A percentile compares a stretch with the other conserved stretches of the same genome.
phyloP scores from a whole-genome alignment of 2,329 filamentous ascomycete genomes.

The Scedosporium boydii region DNA sequence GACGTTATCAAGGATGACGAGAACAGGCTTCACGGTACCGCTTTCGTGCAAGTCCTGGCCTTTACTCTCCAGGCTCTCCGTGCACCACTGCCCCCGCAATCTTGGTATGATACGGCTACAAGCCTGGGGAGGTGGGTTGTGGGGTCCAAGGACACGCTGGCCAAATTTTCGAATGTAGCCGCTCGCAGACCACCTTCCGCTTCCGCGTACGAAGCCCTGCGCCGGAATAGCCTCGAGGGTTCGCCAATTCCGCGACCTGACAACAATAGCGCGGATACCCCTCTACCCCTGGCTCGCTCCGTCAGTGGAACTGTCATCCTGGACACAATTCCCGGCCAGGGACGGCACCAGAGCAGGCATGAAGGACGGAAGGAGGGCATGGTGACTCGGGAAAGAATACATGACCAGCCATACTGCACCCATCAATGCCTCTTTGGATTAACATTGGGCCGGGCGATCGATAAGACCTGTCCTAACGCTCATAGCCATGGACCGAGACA shows the following conservation, averaged over 20 bases:
- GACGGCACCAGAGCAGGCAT: conserved; percentile 6
- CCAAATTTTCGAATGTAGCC: conserved; percentile 12
- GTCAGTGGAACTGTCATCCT: too few species aligned
- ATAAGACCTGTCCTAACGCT: conserved; percentile 20
- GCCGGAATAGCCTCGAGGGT: conserved; percentile 19
- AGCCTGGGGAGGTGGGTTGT: conserved; percentile 22
- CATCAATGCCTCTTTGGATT: conserved; percentile 18
- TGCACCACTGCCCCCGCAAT: conserved; percentile 15
- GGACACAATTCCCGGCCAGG: not conserved
- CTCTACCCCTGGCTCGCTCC: conserved; percentile 8
- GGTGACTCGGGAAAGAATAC: conserved; percentile 11
- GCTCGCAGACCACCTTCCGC: not conserved
- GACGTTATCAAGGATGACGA: conserved; percentile 24
- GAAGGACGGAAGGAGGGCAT: conserved; percentile 4
- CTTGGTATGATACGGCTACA: conserved; percentile 21
- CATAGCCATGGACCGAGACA: conserved; percentile 15
- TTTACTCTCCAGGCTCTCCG: conserved; percentile 24
- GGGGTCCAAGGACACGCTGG: conserved; percentile 21
- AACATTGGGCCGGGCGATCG: conserved; percentile 13
- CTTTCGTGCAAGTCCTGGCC: conserved; percentile 27
- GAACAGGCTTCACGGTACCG: conserved; percentile 23
- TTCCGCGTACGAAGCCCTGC: conserved; percentile 16
- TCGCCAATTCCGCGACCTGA: conserved; percentile 17
- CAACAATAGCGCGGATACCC: conserved; percentile 10
- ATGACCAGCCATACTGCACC: conserved; percentile 18